Base-by-base conservation (phyloP, 2,329 filamentous ascomycete genomes). In the Colletotrichum sp. region DNA sequence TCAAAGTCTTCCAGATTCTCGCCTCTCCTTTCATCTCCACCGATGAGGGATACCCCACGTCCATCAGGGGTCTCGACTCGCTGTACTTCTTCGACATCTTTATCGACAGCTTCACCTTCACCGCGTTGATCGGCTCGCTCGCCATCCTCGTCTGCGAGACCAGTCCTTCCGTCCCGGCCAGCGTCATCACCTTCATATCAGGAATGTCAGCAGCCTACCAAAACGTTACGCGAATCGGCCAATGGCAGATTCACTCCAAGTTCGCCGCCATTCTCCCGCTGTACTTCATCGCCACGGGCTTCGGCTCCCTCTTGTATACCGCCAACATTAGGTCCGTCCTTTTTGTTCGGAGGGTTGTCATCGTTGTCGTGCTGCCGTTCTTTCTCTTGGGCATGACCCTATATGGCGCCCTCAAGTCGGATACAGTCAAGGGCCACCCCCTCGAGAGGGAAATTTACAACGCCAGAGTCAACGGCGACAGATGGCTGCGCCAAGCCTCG, bases 381-480 rank as follows among this genome's bases (percentile, higher is more conserved):
- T 78, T 87, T 7, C 78, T 87, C 8, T 79, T 81, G 5, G 84
- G 84, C 4, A 71, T 75, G 69, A 83, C 83, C 1, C 82, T 89
- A 18, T 85, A 84, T 75, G 83, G 84, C 8, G 68, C 82, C 16
- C 63, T 85, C 8, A 84, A 81, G 72, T 73, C 30, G 77, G 16
- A 78, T 77, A 24, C 83, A 80, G 63, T 77, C 69, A 71, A 78
- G 79, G 74, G 83, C 65, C 90, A 92, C 69, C 89, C 89, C 0
- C 80, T 92, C 39, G 85, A 86, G 62, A 86, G 86, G 6, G 82
- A 90, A 15, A 85, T 92, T 15, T 91, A 89, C 78, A 85, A 86
- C 48, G 85, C 85, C 4, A 85, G 88, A 28, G 84, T 88, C 26
- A 85, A 85, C 28, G 85, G 88, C 8, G 86, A 89, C 77, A 85